phyloP scores from a whole-genome alignment of 2,329 filamentous ascomycete genomes.

The Coccinonectria pachysandricola region DNA sequence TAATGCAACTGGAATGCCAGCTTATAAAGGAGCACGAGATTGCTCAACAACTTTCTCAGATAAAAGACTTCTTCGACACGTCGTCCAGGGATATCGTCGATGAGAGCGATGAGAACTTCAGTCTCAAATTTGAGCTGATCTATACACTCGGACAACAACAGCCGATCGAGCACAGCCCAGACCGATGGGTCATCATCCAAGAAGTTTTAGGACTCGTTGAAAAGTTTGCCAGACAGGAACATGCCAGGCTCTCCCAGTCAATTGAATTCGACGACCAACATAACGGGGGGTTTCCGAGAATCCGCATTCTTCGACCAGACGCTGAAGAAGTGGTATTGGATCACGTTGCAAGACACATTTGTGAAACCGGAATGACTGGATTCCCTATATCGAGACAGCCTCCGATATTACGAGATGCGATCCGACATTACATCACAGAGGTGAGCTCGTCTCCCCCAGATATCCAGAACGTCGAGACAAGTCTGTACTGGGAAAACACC shows the following conservation, averaged over 20 bases:
- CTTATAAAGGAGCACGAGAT: slow-evolving; percentile 17
- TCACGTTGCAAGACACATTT: slow-evolving; percentile 30
- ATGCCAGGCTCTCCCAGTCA: slow-evolving; percentile 22
- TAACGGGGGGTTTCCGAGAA: slow-evolving; percentile 33
- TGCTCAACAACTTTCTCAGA: slow-evolving; percentile 26
- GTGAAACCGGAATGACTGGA: slow-evolving; percentile 27
- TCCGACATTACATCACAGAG: slow-evolving; percentile 36
- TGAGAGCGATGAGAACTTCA: slow-evolving; percentile 56
- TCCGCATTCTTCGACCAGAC: slow-evolving; percentile 33
- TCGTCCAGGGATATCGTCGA: slow-evolving; percentile 48
- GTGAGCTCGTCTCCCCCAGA: slow-evolving; percentile 16
- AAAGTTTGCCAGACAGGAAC: slow-evolving; percentile 18
- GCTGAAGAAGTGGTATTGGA: slow-evolving; percentile 22
- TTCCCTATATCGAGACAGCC: slow-evolving; percentile 33
- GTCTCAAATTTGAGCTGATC: slow-evolving; percentile 49
- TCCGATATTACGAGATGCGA: slow-evolving; percentile 14
- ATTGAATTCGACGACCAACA: slow-evolving; percentile 30
- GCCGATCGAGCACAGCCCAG: slow-evolving; percentile 39
- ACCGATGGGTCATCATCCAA: slow-evolving; percentile 48
- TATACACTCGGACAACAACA: slow-evolving; percentile 49
- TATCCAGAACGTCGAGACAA: slow-evolving; percentile 25
- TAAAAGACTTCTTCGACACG: slow-evolving; percentile 34
- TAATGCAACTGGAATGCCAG: slow-evolving; percentile 46
- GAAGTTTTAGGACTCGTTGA: slow-evolving; percentile 36
- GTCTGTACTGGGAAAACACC: slow-evolving; percentile 26